phyloP scores from a whole-genome alignment of 2,329 filamentous ascomycete species.

The Hypoxylon sp. region DNA sequence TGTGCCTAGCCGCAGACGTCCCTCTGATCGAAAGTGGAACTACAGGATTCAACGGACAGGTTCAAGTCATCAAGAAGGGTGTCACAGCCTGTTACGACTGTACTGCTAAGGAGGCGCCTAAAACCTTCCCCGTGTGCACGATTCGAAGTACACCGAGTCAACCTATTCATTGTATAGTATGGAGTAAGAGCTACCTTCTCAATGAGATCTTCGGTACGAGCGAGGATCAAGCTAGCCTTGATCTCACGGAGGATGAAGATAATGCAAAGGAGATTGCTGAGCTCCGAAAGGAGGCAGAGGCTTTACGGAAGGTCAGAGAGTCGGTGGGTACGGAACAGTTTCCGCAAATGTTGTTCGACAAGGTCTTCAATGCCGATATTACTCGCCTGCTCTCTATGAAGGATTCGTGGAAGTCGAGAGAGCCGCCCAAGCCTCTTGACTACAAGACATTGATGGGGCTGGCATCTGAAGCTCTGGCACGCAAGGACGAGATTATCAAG shows the following conservation, averaged over 20 bases:
- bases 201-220: constrained; percentile 94
- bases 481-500: constrained; percentile 68
- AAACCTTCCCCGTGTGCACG: constrained; percentile 95
- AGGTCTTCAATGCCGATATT: constrained; percentile 91
- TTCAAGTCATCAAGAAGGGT: constrained; percentile 95
- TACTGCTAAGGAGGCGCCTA: constrained; percentile 88
- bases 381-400: constrained; percentile 86
- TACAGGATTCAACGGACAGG: constrained; percentile 97
- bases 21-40: constrained; percentile 97
- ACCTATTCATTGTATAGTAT: constrained; percentile 98
- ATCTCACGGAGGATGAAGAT: constrained; percentile 83
- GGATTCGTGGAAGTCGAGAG: constrained; percentile 94
- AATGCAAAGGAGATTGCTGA: constrained; percentile 92
- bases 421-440: constrained; percentile 79
- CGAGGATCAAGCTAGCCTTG: constrained; percentile 87
- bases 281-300: constrained; percentile 84
- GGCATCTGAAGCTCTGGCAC: constrained; percentile 63
- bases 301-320: constrained; percentile 84
- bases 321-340: constrained; percentile 86
- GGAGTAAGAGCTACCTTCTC: constrained; percentile 96
- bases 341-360: constrained; percentile 86
- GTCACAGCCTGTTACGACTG: constrained; percentile 97
- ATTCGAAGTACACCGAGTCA: constrained; percentile 97
- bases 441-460: constrained; percentile 74
- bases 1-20: constrained; percentile 93